Base-by-base conservation (phyloP, 192 early-diverging fungal species). In the Entomortierella chlamydospora region DNA sequence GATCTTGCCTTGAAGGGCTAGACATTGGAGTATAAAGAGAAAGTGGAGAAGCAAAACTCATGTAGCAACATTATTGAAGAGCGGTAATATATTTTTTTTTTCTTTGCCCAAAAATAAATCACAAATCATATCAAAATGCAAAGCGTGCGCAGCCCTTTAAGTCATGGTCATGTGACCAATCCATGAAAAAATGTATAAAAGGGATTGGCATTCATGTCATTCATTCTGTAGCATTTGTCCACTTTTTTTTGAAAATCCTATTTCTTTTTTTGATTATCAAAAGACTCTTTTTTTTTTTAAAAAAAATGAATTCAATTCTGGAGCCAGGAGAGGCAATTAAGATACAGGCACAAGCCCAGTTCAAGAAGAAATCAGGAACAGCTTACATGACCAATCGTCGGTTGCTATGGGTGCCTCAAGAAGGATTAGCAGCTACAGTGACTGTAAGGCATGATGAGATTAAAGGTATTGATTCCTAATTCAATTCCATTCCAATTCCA, bases 341-440 rank as follows among this genome's bases (percentile, higher is more conserved):
- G 20, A 26, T 20, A 20, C 68, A 79, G 51, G 76, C 62, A 1
- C 28, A 17, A 2, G 31, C 76, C 0, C 42, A 26, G 5, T 79
- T 61, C 31, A 41, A 47, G 7, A 83, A 81, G 47, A 67, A 64
- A 17, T 67, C 81, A 6, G 89, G 89, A n/a, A 73, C 64, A 1
- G 58, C 86, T 39, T 84, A 84, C 56, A 70, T 85, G 56, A 88
- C 86, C 34, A 86, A 84, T 74, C 84, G 82, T 53, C 86, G 89
- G 15, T 64, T 88, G 25, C 81, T 74, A 5, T 91, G 89, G 89
- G 88, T 86, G 49, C 78, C 76, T 53, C 58, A 79, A 4, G 87
- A 80, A 6, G 78, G 73, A 9, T 55, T 83, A 25, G 68, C 77
- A 5, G 85, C 89, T 2, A 64, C 78, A 1, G 65, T 89, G 18